phyloP scores from a whole-genome alignment of 139 green algal genomes.

The Tetratostichococcus sp. region DNA sequence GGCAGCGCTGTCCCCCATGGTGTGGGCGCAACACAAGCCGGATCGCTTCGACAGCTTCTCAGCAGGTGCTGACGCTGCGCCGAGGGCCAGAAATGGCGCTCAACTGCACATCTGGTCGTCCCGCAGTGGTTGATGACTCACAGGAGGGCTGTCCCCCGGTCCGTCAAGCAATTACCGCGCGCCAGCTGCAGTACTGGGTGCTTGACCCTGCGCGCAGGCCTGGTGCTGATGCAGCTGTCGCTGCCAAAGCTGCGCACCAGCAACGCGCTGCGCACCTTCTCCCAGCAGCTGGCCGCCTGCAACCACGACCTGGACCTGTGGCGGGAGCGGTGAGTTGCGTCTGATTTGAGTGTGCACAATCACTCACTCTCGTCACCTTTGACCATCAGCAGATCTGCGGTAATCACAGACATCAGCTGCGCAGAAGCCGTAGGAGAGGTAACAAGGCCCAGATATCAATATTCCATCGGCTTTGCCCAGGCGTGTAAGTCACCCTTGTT shows the following conservation, averaged over 20 bases:
- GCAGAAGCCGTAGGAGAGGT: too few relatives aligned
- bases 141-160: too few relatives aligned
- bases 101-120: background rate
- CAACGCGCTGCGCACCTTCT: slow-evolving; percentile 60
- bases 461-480: too few relatives aligned
- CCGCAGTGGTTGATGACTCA: background rate
- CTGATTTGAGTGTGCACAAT: too few relatives aligned
- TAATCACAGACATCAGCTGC: too few relatives aligned
- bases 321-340: slow-evolving; percentile 37
- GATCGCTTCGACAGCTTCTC: slow-evolving; percentile 91
- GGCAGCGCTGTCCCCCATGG: slow-evolving; percentile 67
- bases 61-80: slow-evolving; percentile 8
- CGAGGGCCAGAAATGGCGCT: background rate
- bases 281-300: slow-evolving; percentile 29
- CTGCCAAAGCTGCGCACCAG: slow-evolving; percentile 62
- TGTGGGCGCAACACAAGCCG: slow-evolving; percentile 79
- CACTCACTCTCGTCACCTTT: too few relatives aligned
- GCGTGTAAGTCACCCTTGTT: too few relatives aligned
- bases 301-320: slow-evolving; percentile 72
- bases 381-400: too few relatives aligned
- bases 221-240: slow-evolving; percentile 57
- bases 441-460: too few relatives aligned
- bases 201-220: slow-evolving; percentile 19
- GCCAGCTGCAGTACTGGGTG: too few relatives aligned
- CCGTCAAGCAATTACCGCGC: background rate